Evolutionary conservation across 75 land plant species (phyloP).

Genomic region (Cunninghamia lanceolata): DNA sequence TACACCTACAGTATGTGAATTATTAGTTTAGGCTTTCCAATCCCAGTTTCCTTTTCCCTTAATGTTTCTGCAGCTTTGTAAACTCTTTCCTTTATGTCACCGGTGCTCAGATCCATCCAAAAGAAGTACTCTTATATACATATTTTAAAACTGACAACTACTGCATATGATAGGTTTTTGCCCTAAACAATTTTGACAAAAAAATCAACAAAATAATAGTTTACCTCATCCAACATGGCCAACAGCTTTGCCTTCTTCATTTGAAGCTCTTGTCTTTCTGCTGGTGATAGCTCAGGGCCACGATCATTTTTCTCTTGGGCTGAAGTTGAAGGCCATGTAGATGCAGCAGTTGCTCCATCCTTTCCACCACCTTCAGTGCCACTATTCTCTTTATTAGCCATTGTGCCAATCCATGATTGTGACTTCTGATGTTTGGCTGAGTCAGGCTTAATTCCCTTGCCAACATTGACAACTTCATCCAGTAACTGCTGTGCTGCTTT

Average conservation of each 20-base stretch:
- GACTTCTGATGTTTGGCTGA: slow-evolving; percentile 12
- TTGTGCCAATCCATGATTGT: slow-evolving; percentile 16
- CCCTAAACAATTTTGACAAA: not conserved
- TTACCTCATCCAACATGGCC: slow-evolving; percentile 86
- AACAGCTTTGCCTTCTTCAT: slow-evolving; percentile 77
- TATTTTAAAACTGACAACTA: not conserved
- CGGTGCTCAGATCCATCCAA: not conserved
- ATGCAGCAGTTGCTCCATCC: slow-evolving; percentile 12
- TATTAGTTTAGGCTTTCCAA: not conserved
- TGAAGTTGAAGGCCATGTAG: slow-evolving; percentile 9
- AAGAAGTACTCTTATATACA: not conserved
- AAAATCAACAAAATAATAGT: not conserved
- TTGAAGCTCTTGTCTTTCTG: slow-evolving; percentile 77
- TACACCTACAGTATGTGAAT: not conserved
- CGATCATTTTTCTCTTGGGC: slow-evolving; percentile 15
- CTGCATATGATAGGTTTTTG: not conserved
- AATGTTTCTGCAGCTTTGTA: not conserved
- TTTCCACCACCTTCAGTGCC: slow-evolving; percentile 15
- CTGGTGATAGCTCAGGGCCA: slow-evolving; percentile 42
- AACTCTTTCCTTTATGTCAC: not conserved
- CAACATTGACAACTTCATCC: slow-evolving; percentile 71
- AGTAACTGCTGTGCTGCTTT: slow-evolving; percentile 71
- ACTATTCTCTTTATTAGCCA: slow-evolving; percentile 18
- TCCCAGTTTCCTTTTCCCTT: not conserved
- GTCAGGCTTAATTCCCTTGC: slow-evolving; percentile 25